These are phyloP conservation scores for Hypomontagnella submonticulosa DNA, from an alignment of 495 filamentous ascomycete genomes.

Conservation along the genomic window DNA sequence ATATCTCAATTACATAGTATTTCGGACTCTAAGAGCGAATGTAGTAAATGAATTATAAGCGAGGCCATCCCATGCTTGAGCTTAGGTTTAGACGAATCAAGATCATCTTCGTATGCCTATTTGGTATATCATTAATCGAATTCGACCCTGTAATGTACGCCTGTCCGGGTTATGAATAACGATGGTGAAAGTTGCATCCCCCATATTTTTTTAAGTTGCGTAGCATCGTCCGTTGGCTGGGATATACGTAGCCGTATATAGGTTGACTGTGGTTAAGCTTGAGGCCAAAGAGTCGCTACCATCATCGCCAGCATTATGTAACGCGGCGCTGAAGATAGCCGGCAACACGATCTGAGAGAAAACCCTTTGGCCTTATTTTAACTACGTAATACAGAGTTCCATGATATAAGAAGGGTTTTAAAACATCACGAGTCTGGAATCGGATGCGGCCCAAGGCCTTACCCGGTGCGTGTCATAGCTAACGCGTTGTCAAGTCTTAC, in stretches of 20 bases:
- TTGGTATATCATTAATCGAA: conserved; percentile 13
- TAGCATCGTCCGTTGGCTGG: background rate
- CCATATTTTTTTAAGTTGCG: background rate
- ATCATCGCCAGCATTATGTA: conserved; percentile 1
- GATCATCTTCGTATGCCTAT: conserved; percentile 24
- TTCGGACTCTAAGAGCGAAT: background rate
- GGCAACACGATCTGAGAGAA: background rate
- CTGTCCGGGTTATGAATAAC: background rate
- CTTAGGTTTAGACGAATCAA: conserved; percentile 27
- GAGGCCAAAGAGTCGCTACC: conserved; percentile 12
- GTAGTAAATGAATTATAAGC: background rate
- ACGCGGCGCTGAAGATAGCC: background rate
- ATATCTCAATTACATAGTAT: conserved; percentile 10
- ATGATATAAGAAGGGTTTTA: background rate
- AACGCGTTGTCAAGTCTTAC: conserved; percentile 14
- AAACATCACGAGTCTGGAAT: background rate
- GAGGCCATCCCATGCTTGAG: conserved; percentile 8
- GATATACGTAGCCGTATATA: background rate
- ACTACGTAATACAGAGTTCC: background rate
- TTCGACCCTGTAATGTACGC: background rate
- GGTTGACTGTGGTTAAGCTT: background rate
- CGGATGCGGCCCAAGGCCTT: background rate
- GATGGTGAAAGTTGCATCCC: background rate
- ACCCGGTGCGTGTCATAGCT: background rate
- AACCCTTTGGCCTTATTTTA: no score